Evolutionary conservation across 2,329 filamentous ascomycete species (phyloP), one percentile per base, ranked within the genome.

Genomic region (Pseudogymnoascus verrucosus): DNA sequence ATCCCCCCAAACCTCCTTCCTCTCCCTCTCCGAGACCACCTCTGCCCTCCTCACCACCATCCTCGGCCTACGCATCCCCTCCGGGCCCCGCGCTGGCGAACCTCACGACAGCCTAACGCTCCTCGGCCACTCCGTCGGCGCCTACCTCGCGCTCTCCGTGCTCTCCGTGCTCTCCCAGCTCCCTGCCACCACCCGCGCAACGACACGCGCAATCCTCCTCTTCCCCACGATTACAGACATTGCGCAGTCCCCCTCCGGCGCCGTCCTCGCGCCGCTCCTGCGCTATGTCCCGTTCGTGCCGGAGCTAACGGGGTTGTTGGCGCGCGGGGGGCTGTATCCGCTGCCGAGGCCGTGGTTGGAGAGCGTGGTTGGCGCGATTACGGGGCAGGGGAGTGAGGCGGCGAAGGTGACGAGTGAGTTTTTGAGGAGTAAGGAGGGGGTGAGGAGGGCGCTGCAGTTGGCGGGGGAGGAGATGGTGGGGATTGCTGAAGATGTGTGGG

Each of bases 181-280:
- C 81, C 86, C 66, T 64, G 69, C 12, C 67, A 72, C 2, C 61
- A 40, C 54, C 0, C 11, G 66, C 16, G 67, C 66, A 5, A 67
- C 72, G 21, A 73, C 72, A 37, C 76, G 80, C 28, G 88, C 82
- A 1, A 78, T 91, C 44, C 78, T 92, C 63, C 79, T 93, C 16
- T 91, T 91, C 72, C 89, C 89, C 1, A 91, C 89, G 1, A 81
- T 93, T 39, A 81, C 86, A n/a, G 83, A 91, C 74, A 86, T 93
- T 66, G 84, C 85, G 8, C 74, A 77, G 63, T 89, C 86, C 1
- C 79, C 82, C 0, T 84, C 79, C 28, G 89, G 89, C 31, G 68
- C 70, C 2, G 62, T 69, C n/a, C 71, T 74, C 39, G 66, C 54
- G 14, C 28, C 54, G 12, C 54, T 60, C 54, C 28, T 60, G 10